Percentiles rank a stretch among this genome's conserved stretches.
These are phyloP conservation scores for Berberis thunbergii DNA, from an alignment of 164 flowering plant genomes.

Conservation along the genomic window DNA sequence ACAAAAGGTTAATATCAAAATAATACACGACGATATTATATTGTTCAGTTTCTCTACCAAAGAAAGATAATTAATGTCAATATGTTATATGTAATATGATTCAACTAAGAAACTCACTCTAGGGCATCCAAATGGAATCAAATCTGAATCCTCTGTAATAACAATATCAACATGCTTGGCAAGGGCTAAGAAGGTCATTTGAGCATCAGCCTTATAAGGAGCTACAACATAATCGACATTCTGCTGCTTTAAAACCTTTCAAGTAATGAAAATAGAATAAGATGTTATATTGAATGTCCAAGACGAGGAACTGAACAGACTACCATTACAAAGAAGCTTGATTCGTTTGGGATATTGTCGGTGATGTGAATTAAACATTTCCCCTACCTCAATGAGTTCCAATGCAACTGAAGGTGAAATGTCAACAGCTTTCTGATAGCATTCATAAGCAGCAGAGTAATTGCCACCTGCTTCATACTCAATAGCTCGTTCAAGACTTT, in stretches of 20 bases:
- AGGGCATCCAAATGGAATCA: slow-evolving; percentile 95
- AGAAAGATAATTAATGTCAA: neutral
- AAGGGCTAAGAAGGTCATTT: slow-evolving; percentile 85
- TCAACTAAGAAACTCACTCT: slow-evolving; percentile 51
- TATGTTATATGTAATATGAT: neutral
- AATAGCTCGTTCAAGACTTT: slow-evolving; percentile 83
- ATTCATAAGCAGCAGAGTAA: slow-evolving; percentile 75
- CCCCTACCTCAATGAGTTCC: slow-evolving; percentile 71
- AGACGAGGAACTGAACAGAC: neutral
- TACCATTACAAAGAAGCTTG: too few species aligned
- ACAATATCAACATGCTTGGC: slow-evolving; percentile 77
- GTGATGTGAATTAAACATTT: neutral
- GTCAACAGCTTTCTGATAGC: slow-evolving; percentile 95
- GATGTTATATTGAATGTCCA: neutral
- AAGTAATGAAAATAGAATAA: neutral
- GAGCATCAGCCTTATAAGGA: slow-evolving; percentile 99
- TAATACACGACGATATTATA: neutral
- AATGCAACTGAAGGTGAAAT: slow-evolving; percentile 79
- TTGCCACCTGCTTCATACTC: slow-evolving; percentile 87
- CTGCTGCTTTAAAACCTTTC: slow-evolving; percentile 74
- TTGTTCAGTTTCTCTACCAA: neutral
- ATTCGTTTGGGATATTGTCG: too few species aligned
- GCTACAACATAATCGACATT: slow-evolving; percentile 75
- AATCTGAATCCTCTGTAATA: slow-evolving; percentile 93
- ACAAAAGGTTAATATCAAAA: slow-evolving; percentile 2